A percentile compares a stretch with the other conserved stretches of the same genome.
These are phyloP conservation scores for Poa annua DNA, from an alignment of 176 grass and related monocot species.

Conservation along the genomic window DNA sequence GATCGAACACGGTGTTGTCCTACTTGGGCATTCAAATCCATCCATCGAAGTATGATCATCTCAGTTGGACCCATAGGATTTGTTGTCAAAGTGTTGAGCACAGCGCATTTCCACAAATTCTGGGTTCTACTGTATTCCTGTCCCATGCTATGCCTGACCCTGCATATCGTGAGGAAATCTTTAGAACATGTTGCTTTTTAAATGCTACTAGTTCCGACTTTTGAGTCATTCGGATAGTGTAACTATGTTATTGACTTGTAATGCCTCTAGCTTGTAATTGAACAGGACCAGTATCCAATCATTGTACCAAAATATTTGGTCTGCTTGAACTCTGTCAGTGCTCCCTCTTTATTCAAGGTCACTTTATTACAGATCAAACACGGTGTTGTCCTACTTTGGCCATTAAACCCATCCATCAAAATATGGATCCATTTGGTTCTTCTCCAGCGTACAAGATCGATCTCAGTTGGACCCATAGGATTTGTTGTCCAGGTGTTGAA, in stretches of 20 bases:
- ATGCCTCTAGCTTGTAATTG: too few relatives aligned
- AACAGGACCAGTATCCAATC: too few relatives aligned
- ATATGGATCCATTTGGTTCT: too few relatives aligned
- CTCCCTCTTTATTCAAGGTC: too few relatives aligned
- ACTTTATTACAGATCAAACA: too few relatives aligned
- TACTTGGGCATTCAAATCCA: background rate
- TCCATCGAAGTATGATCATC: background rate
- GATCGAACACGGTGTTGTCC: background rate
- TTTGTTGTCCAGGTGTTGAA: too few relatives aligned
- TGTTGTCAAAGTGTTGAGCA: background rate
- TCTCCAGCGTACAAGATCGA: too few relatives aligned
- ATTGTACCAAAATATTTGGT: too few relatives aligned
- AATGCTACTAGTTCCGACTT: background rate
- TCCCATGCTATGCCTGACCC: background rate
- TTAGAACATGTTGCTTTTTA: background rate
- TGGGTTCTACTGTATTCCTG: background rate
- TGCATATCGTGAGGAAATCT: background rate
- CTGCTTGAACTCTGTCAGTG: too few relatives aligned
- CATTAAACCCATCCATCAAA: too few relatives aligned
- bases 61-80: background rate
- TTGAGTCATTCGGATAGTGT: background rate
- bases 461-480: too few relatives aligned
- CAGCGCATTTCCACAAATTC: background rate
- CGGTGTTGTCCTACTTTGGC: too few relatives aligned
- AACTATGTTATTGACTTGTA: constrained; percentile 2